Base-by-base conservation (phyloP, 208 protist genomes). In the Trypanosoma conorhini region DNA sequence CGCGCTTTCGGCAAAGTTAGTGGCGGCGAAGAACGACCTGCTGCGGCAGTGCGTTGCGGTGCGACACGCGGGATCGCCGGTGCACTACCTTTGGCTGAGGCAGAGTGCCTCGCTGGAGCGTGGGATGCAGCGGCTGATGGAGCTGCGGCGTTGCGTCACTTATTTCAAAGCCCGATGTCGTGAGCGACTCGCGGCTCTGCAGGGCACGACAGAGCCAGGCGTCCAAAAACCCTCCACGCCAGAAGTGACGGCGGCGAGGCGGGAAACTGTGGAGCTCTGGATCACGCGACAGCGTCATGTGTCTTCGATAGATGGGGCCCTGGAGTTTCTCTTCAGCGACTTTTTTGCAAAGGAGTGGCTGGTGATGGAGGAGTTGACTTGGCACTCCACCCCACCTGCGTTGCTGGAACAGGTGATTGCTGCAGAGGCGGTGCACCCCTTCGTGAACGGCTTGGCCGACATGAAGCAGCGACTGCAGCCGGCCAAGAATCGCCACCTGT, bases 331-430 rank as follows among this genome's bases (percentile, higher is more conserved):
- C 42, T 91, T 96, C 48, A 80, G 85, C 56, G 82, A 92, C 50
- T 91, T 91, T 64, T 94, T 94, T 67, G 70, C 77, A 19, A 88
- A 87, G 74, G 81, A 90, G 68, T 94, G 87, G 67, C 67, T 96
- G 2, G 79, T 92, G 58, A 89, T 94, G 82, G 86, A 94, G 67
- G 91, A 96, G 77, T 76, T 96, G 35, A 87, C 80, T n/a, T 96
- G 91, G 91, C 64, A 74, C 72, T 61, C 78, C 33, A 94, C 87
- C 9, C 81, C 88, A 55, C 84, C 88, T 30, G 66, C 67, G 33
- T 33, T 96, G 59, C 70, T 96, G 12, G 91, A 96, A 67, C 73
- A 92, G 60, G 86, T 96, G 46, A 91, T 93, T 64, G 60, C 54
- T 0, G 79, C 81, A 4, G 91, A 96, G 76, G 19, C 62, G 38